These are phyloP conservation scores for Pyrenopolyporus hunteri DNA, from an alignment of 495 filamentous ascomycete genomes.

Conservation along the genomic window DNA sequence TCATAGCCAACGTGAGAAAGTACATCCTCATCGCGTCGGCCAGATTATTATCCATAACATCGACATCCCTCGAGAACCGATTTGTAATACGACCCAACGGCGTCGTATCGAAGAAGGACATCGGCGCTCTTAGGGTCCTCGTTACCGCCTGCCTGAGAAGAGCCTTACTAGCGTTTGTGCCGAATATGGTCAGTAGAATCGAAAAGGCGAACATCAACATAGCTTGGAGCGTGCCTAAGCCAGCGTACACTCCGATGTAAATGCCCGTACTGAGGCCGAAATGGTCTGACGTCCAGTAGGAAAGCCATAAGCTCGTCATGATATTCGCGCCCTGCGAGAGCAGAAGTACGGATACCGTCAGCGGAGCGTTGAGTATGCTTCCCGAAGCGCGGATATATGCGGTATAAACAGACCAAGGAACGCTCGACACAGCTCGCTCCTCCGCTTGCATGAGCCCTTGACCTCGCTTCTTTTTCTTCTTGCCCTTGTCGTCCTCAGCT, in stretches of 20 bases:
- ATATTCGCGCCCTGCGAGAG: constrained; percentile 83
- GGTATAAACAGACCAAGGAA: constrained; percentile 81
- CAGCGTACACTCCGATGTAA: constrained; percentile 90
- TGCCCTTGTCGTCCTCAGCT: constrained; percentile 56
- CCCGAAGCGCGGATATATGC: constrained; percentile 84
- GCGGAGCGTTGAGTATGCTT: constrained; percentile 68
- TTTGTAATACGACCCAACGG: constrained; percentile 96
- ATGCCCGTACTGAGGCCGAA: constrained; percentile 66
- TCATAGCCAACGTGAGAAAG: constrained; percentile 80
- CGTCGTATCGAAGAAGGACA: constrained; percentile 98
- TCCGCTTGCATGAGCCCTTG: constrained; percentile 86
- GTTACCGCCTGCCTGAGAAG: constrained; percentile 84
- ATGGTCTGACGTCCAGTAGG: constrained; percentile 85
- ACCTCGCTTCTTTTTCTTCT: constrained; percentile 67
- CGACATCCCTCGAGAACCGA: constrained; percentile 93
- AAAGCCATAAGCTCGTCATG: constrained; percentile 86
- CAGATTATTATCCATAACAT: constrained; percentile 93
- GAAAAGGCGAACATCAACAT: constrained; percentile 77
- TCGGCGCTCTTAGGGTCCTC: constrained; percentile 83
- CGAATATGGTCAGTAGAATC: constrained; percentile 72
- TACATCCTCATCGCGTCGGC: constrained; percentile 94
- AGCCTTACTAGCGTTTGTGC: constrained; percentile 78
- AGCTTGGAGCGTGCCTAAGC: constrained; percentile 71
- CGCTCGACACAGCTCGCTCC: constrained; percentile 80
- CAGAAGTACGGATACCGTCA: constrained; percentile 69